Evolutionary conservation across 73 alveolate species (phyloP), one percentile per base, ranked within the genome.

Genomic region (Paramecium pentaurelia): DNA sequence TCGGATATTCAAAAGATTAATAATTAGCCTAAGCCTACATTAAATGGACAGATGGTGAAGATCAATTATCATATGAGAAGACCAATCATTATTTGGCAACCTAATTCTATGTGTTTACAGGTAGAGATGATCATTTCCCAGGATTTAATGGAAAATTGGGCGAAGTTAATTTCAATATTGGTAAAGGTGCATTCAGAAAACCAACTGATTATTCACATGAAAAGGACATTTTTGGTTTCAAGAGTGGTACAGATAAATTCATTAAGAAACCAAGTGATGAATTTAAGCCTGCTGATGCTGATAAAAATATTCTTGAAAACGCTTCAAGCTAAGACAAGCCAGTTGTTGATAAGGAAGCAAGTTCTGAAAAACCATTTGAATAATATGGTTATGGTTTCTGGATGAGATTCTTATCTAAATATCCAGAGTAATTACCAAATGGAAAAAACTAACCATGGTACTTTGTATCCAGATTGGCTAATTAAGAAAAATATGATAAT

Each of bases 361-460:
- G 6, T 27, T 22, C 71, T 3, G 91, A 40, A 16, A 44, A 40
- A 18, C 91, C 91, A 44, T 44, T 45, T 45, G 91, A 80, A 45
- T 5, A 42, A 22, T 80, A 80, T 80, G 91, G 91, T 42, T 80
- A 80, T 22, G 91, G 91, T 16, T 80, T 32, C 36, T 80, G 91
- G 91, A 4, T 47, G 30, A 80, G 91, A 80, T 80, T 45, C 75
- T 27, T 80, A 27, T 8, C 77, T 20, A 44, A 32, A 4, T 80
- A 45, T 42, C 91, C 91, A 9, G 91, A 42, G 8, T 20, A 44
- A 80, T 49, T 45, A 28, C 47, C 58, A 20, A 80, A 44, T 47
- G 91, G 91, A 80, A 80, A 80, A 77, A 80, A 80, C 49, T 34
- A 42, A 18, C 58, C 91, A 3, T 80, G 91, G 91, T 80, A 80